Evolutionary conservation across 257 asterid species (phyloP).

Genomic region (Vinca minor): DNA sequence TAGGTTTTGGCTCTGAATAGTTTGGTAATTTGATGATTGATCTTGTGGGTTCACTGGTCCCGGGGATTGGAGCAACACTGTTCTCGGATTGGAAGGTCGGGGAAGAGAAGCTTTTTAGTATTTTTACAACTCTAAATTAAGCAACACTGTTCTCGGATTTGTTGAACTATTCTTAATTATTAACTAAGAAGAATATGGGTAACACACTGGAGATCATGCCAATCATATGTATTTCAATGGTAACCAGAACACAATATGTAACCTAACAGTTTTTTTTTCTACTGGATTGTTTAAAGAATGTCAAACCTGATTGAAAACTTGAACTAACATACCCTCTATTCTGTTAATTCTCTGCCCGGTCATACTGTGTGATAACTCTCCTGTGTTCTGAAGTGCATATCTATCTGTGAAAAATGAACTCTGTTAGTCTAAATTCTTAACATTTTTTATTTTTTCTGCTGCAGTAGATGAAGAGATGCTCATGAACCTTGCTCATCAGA

Average conservation of each 20-base stretch:
- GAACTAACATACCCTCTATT: no score
- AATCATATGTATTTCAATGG: neutral
- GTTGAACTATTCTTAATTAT: no score
- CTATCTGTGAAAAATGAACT: neutral
- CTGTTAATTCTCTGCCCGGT: no score
- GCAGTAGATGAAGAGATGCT: slow-evolving; percentile 83
- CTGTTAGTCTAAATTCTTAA: neutral
- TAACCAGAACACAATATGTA: neutral
- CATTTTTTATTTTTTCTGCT: slow-evolving; percentile 17
- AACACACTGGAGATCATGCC: no score
- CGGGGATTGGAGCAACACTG: neutral
- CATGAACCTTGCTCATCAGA: slow-evolving; percentile 83
- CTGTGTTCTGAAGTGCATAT: neutral
- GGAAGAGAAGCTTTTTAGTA: no score
- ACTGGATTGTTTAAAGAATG: neutral
- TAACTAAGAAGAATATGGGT: no score
- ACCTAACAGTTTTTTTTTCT: neutral
- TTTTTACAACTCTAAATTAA: no score
- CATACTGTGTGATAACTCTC: no score
- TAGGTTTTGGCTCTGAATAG: neutral
- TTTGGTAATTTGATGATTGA: neutral
- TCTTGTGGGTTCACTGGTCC: neutral
- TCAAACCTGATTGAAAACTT: no score
- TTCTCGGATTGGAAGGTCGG: no score
- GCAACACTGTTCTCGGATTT: no score